Percentiles rank a stretch among this genome's conserved stretches.
Conservation (phyloP, 306 rosid species). For the Citrullus amarus region DNA sequence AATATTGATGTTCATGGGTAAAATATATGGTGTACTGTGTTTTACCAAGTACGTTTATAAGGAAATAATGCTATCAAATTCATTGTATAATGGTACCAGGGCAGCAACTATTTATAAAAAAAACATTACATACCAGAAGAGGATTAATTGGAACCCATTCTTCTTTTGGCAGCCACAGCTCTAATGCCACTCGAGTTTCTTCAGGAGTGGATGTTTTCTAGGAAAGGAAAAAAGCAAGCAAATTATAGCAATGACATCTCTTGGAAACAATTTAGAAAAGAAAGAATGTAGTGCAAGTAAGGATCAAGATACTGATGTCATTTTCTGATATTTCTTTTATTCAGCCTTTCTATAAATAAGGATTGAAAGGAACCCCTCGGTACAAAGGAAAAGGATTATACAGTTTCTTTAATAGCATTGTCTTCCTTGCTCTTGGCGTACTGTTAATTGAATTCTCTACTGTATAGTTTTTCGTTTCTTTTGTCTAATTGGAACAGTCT, state of each 20-base stretch:
- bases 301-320: not conserved
- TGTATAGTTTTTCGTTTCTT: too few species aligned
- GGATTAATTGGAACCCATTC: slow-evolving; percentile 91
- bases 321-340: not conserved
- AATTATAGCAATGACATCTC: not conserved
- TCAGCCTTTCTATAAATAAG: not conserved
- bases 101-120: not conserved
- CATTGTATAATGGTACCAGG: not conserved
- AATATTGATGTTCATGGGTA: not conserved
- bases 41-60: not conserved
- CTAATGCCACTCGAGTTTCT: slow-evolving; percentile 70
- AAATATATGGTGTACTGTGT: not conserved
- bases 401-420: too few species aligned
- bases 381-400: too few species aligned
- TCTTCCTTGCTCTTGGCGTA: too few species aligned
- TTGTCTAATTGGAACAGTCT: too few species aligned
- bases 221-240: slow-evolving; percentile 10
- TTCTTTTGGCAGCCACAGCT: slow-evolving; percentile 86
- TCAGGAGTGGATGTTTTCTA: slow-evolving; percentile 77
- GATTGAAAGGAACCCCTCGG: not conserved
- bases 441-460: too few species aligned
- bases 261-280: not conserved
- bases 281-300: not conserved
- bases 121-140: slow-evolving; percentile 57
- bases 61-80: not conserved